Percentiles rank a stretch among this genome's conserved stretches.
phyloP scores from a whole-genome alignment of 306 rosid species.

The Glycine latifolia region DNA sequence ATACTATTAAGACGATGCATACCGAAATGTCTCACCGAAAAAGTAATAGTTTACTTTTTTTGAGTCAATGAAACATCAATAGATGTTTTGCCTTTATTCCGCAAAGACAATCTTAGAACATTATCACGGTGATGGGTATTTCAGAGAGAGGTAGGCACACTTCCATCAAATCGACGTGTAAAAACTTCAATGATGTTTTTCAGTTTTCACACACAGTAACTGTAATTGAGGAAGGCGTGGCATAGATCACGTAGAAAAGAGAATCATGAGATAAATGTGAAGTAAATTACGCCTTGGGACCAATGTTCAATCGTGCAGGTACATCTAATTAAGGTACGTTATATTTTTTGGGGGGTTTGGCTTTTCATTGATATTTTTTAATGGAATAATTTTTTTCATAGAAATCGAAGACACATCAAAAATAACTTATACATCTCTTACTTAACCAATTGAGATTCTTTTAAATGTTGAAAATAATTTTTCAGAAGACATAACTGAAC shows the following conservation, averaged over 20 bases:
- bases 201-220: not conserved
- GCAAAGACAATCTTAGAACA: not conserved
- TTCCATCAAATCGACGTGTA: not conserved
- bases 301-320: too few species aligned
- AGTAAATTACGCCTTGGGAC: not conserved
- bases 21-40: not conserved
- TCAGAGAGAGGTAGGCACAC: not conserved
- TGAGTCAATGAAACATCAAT: not conserved
- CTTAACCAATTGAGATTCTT: too few species aligned
- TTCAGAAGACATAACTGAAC: too few species aligned
- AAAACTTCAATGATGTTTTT: not conserved
- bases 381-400: too few species aligned
- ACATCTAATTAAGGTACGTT: too few species aligned
- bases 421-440: too few species aligned
- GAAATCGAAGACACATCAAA: too few species aligned
- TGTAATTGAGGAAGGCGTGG: not conserved
- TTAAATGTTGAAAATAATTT: too few species aligned
- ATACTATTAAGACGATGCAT: not conserved
- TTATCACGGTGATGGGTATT: not conserved
- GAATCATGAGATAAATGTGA: not conserved
- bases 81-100: not conserved
- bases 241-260: not conserved
- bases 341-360: too few species aligned
- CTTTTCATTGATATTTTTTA: too few species aligned
- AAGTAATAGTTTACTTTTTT: not conserved